Base-by-base conservation (phyloP, 768 basidiomycete genomes). In the Wakefieldia striispora region DNA sequence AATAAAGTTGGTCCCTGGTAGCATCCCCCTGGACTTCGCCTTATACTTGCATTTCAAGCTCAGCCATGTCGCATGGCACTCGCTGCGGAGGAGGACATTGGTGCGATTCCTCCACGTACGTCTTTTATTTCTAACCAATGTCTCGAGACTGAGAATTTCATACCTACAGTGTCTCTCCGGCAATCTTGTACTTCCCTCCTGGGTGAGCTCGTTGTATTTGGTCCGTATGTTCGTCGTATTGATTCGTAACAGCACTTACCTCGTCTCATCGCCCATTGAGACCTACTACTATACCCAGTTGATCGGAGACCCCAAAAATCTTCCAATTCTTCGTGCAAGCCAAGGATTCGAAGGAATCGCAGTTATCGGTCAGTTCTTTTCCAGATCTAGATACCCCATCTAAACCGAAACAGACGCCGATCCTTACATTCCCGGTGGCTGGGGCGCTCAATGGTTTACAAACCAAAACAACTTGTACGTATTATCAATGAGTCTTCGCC, bases 211-310 rank as follows among this genome's bases (percentile, higher is more conserved):
- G 3, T 34, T 33, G 1, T n/a, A 17, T 41, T 44, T 24, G 12
- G 19, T 41, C 34, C 3, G 4, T n/a, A 1, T 24, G 7, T 23
- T 9, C 23, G 14, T 10, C 4, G n/a, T 9, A 9, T 43, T 57
- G 46, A 60, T 48, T 7, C 11, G 1, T 34, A 19, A 47, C 33
- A 87, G 86, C 49, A 83, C 76, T 13, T 91, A 91, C 60, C 68
- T 83, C 3, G 77, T 90, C 41, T 82, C 85, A 0, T 62, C 77
- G 2, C 74, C 88, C 3, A 82, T 91, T 40, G 68, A 84, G 39
- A 77, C 85, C 3, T 83, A 82, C 59, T 91, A 91, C 62, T 88
- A 87, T 63, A 88, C 86, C 3, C 81, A 85, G 64, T 69, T 90
- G 43, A 82, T 91, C 34, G 88, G 88, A 17, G 88, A 90, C 64